Base-by-base conservation (phyloP, 2,329 filamentous ascomycete genomes). In the Lachnellula arida region DNA sequence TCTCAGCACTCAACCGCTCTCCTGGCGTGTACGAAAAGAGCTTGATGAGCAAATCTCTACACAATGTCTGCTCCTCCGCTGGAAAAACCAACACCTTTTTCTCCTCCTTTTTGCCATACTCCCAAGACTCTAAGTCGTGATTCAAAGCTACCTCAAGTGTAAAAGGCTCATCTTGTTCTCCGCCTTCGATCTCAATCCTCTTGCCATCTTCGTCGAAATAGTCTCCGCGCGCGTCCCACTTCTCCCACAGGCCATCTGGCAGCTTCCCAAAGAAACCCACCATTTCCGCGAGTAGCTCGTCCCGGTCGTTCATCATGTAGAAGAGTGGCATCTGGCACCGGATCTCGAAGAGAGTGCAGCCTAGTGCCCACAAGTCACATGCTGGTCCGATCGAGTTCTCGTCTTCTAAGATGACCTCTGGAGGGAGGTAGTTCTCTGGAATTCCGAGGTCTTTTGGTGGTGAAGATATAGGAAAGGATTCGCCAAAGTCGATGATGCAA, bases 291-390 rank as follows among this genome's bases (percentile, higher is more conserved):
- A 37, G 15, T 37, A 37, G 9, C 11, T 37, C 34, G 15, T 37
- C 34, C 34, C 15, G 11, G 34, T 37, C 34, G 34, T 15, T 5
- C 3, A 37, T 11, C 34, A 37, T 37, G 15, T 15, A 11, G 34
- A 37, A 37, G 9, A 37, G 15, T 8, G 9, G 34, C 2, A 2
- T 11, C 11, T 15, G 11, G 34, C 34, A 2, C 15, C 50, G 39
- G 23, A 57, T 49, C 23, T 57, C 55, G 37, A 25, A 54, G 15
- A 57, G 28, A 12, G 46, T 57, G 46, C 55, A 57, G 40, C 28
- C 55, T 17, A 57, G 51, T 11, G 55, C 55, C 55, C 55, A 57
- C 3, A 57, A 22, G 46, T 57, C 55, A 43, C 17, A 50, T 8
- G 23, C 46, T 28, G 44, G 15, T n/a, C 55, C 48, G 25, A 50